These are phyloP conservation scores for Cladosporium colombiae DNA, from an alignment of 2,329 filamentous ascomycete species.

Conservation along the genomic window DNA sequence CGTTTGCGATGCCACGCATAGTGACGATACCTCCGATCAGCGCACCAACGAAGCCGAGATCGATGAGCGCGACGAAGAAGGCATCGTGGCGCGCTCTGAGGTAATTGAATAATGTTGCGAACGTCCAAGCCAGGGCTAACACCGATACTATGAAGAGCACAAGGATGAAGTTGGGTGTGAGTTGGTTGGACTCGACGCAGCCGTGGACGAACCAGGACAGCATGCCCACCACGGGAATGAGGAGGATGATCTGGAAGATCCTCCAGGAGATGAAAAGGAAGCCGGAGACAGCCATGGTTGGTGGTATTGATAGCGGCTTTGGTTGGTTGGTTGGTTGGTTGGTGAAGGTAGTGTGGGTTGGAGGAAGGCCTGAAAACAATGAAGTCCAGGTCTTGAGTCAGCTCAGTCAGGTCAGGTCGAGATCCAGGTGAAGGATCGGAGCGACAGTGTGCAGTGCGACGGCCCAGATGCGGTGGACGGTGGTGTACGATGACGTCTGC, in stretches of 20 bases:
- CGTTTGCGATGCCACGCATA: constrained; percentile 57
- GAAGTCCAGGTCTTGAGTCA: background rate
- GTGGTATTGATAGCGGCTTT: background rate
- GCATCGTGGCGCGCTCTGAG: constrained; percentile 60
- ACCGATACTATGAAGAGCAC: constrained; percentile 66
- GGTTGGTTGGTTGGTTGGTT: background rate
- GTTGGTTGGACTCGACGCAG: constrained; percentile 57
- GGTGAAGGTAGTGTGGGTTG: background rate
- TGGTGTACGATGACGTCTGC: constrained; percentile 19
- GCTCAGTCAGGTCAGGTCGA: background rate
- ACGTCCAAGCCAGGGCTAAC: constrained; percentile 60
- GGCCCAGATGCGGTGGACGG: background rate
- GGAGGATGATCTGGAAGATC: constrained; percentile 60
- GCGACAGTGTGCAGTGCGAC: constrained; percentile 9
- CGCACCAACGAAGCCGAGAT: constrained; percentile 90
- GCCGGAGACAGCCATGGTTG: constrained; percentile 51
- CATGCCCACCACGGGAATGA: constrained; percentile 66
- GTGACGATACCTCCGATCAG: constrained; percentile 64
- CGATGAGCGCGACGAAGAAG: constrained; percentile 61
- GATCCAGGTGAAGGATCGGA: background rate
- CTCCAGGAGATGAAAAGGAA: constrained; percentile 65
- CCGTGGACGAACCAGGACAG: constrained; percentile 63
- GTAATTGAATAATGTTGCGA: constrained; percentile 63
- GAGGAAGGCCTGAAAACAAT: background rate
- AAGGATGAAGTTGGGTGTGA: constrained; percentile 62